Evolutionary conservation across 2,329 filamentous ascomycete genomes (phyloP), one percentile per base, ranked within the genome.

Genomic region (Exophiala mesophila): DNA sequence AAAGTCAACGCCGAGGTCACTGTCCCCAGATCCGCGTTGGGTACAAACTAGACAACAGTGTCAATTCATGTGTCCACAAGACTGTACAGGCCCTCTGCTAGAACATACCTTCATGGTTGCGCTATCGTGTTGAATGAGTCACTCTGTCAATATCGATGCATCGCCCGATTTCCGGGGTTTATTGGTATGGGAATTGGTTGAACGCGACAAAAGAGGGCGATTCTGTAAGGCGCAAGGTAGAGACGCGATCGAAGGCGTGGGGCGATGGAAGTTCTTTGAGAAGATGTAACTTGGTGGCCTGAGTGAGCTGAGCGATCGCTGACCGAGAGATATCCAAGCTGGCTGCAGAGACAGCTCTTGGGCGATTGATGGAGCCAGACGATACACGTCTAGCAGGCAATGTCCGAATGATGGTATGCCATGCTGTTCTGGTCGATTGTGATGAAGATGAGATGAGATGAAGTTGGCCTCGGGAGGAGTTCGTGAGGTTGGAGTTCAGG

Each of bases 1-100:
- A 97, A 97, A 63, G 95, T 97, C 61, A 98, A 80, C 51, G 90
- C 86, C 68, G 84, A 84, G 48, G 88, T 90, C 55, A 97, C 85
- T 64, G 85, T 81, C 65, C 97, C 89, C 62, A 97, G 89, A 55
- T 94, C 85, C 65, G 82, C 83, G 51, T 95, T 78, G 48, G 90
- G 88, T 58, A 98, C 76, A 67, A 94, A 98, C 90, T 98, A 63
- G 18, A 18, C 7, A 60, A 63, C 60, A 47, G 18, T n/a, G n/a
- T n/a, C n/a, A n/a, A n/a, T n/a, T n/a, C n/a, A n/a, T n/a, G n/a
- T n/a, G n/a, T n/a, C n/a, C n/a, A n/a, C n/a, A n/a, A n/a, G n/a
- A n/a, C n/a, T n/a, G n/a, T n/a, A n/a, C n/a, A n/a, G n/a, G n/a
- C n/a, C n/a, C n/a, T n/a, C n/a, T n/a, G n/a, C n/a, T n/a, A n/a